These are phyloP conservation scores for Gossypium mustelinum DNA, from an alignment of 345 rosid genomes.

Conservation along the genomic window DNA sequence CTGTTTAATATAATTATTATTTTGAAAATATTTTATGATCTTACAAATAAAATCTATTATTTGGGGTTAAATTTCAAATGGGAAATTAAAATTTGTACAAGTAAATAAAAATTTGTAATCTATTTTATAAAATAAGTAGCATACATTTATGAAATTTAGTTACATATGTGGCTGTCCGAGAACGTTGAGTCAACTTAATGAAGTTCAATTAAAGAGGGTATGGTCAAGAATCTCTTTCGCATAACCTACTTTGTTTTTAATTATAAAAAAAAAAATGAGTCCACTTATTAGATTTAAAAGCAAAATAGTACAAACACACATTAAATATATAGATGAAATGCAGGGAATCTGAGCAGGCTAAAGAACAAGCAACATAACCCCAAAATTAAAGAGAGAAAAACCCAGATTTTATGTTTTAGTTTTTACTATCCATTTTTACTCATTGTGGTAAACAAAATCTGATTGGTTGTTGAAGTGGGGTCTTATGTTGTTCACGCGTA, in stretches of 20 bases:
- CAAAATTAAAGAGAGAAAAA: background rate
- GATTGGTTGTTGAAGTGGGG: slow-evolving; percentile 19
- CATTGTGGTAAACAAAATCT: slow-evolving; percentile 20
- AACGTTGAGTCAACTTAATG: background rate
- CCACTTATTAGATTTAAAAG: background rate
- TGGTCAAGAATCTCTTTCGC: slow-evolving; percentile 16
- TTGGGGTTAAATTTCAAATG: too few relatives aligned
- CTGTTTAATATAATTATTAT: too few relatives aligned
- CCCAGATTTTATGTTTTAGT: background rate
- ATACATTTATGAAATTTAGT: background rate
- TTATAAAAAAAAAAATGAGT: background rate
- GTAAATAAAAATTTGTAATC: too few relatives aligned
- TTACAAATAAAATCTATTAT: too few relatives aligned
- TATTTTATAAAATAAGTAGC: too few relatives aligned
- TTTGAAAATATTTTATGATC: too few relatives aligned
- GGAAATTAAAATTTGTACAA: too few relatives aligned
- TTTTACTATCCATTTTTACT: background rate
- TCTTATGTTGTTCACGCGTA: slow-evolving; percentile 24
- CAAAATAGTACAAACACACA: background rate
- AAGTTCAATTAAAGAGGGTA: too few relatives aligned
- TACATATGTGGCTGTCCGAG: background rate
- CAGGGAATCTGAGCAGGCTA: slow-evolving; percentile 24
- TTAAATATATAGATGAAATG: background rate
- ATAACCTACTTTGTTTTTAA: slow-evolving; percentile 5
- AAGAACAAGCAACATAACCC: slow-evolving; percentile 1